A percentile compares a stretch with the other conserved stretches of the same genome.
Evolutionary conservation across 805 yeast genomes (phyloP).

Genomic region (Naumovozyma castellii): DNA sequence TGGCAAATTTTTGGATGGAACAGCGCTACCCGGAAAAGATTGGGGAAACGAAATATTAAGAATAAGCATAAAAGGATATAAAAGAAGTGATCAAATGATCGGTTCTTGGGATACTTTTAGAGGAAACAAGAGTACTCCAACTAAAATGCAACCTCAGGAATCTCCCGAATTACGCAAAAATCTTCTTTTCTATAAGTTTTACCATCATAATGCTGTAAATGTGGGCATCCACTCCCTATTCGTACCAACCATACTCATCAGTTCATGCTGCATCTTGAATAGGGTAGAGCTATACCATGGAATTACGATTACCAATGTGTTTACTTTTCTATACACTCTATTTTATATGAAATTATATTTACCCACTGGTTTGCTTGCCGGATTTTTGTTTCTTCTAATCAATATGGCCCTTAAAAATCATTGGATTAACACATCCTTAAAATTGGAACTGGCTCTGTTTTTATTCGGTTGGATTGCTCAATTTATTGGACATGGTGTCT

Average conservation of each 20-base stretch:
- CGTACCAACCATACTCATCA: slow-evolving; percentile 65
- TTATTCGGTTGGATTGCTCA: slow-evolving; percentile 67
- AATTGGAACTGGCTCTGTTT: slow-evolving; percentile 32
- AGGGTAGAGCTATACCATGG: slow-evolving; percentile 10
- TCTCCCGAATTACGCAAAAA: slow-evolving; percentile 27
- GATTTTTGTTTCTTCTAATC: slow-evolving; percentile 32
- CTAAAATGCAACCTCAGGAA: not conserved
- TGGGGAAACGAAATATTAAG: too few species aligned
- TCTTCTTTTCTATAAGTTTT: slow-evolving; percentile 50
- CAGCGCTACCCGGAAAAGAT: too few species aligned
- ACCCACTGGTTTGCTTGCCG: slow-evolving; percentile 38
- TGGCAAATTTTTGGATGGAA: slow-evolving; percentile 10
- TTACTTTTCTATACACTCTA: slow-evolving; percentile 39
- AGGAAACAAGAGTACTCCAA: too few species aligned
- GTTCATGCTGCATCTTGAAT: slow-evolving; percentile 30
- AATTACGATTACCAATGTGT: slow-evolving; percentile 39
- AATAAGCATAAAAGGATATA: too few species aligned
- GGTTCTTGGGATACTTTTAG: too few species aligned
- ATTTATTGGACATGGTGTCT: slow-evolving; percentile 78
- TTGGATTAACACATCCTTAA: slow-evolving; percentile 7
- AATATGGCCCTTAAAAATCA: slow-evolving; percentile 16
- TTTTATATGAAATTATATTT: slow-evolving; percentile 56
- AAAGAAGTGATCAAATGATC: too few species aligned
- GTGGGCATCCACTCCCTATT: slow-evolving; percentile 69
- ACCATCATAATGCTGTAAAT: slow-evolving; percentile 47